Evolutionary conservation across 164 flowering plant genomes (phyloP), one percentile per base, ranked within the genome.

Genomic region (Platanus orientalis): DNA sequence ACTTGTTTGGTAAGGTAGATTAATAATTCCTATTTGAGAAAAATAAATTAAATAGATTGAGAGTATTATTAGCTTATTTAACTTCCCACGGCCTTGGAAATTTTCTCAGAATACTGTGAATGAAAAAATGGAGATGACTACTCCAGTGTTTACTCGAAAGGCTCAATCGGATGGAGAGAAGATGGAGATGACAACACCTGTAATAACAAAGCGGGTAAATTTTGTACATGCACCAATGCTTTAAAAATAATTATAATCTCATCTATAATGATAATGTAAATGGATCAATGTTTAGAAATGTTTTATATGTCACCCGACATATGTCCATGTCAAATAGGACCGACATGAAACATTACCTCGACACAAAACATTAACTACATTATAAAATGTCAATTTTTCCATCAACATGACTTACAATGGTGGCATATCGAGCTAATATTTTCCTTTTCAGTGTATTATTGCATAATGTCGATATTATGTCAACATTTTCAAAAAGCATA

Each of bases 131-230:
- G 96, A 93, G 67, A 93, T 93, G 98, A 90, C 96, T 11, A 93
- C 96, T 19, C 97, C 98, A 62, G 98, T 93, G 59, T 66, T 79
- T 62, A 88, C 89, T 50, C 81, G 82, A 42, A 79, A 72, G 68
- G 28, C 71, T 64, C 73, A 71, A 68, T 68, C 90, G 21, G 83
- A 75, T 58, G 96, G 97, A 24, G 87, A 84, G 73, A 84, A 74
- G 73, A 85, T 93, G 97, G 96, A 87, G 61, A 93, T 90, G 98
- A 90, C 98, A 57, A 83, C 94, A 30, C 98, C 96, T 45, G 98
- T 93, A 54, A 83, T 90, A 63, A 87, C 96, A 25, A 86, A 67
- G 70, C 76, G 53, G 84, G 96, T 88, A 72, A 58, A 28, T 39
- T 20, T 61, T 56, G 25, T n/a, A 4, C 25, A 12, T 48, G 25